These are phyloP conservation scores for Protomyces pachydermus DNA, from an alignment of 1,139 yeast species.

Conservation along the genomic window DNA sequence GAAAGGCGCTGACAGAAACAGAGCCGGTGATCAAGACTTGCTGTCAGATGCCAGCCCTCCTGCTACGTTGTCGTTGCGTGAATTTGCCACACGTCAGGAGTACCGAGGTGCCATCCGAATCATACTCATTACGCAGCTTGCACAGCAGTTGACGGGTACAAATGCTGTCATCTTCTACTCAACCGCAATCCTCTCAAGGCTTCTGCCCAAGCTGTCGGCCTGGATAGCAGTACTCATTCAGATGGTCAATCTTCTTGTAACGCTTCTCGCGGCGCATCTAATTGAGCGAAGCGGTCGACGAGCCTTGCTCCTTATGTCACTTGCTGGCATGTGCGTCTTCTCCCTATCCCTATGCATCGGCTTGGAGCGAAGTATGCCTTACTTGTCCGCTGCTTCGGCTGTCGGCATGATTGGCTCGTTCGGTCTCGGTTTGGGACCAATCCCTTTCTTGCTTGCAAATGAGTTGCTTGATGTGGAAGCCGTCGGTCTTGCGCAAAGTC, in stretches of 20 bases:
- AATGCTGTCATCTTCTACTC: slow-evolving; percentile 78
- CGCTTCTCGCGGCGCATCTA: slow-evolving; percentile 63
- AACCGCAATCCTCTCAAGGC: slow-evolving; percentile 3
- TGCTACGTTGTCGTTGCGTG: slow-evolving; percentile 31
- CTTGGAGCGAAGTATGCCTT: slow-evolving; percentile 42
- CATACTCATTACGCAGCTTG: slow-evolving; percentile 69
- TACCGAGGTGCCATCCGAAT: slow-evolving; percentile 58
- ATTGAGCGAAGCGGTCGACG: slow-evolving; percentile 74
- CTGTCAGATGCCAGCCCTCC: not conserved
- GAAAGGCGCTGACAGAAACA: slow-evolving; percentile 4
- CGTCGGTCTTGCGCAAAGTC: slow-evolving; percentile 81
- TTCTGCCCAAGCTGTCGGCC: slow-evolving; percentile 12
- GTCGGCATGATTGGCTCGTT: slow-evolving; percentile 72
- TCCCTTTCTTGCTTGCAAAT: slow-evolving; percentile 83
- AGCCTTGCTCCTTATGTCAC: slow-evolving; percentile 62
- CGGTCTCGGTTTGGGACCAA: slow-evolving; percentile 91
- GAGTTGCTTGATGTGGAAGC: slow-evolving; percentile 80
- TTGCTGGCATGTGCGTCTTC: slow-evolving; percentile 63
- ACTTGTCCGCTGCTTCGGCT: slow-evolving; percentile 60
- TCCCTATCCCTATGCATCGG: slow-evolving; percentile 64
- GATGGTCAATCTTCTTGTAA: slow-evolving; percentile 66
- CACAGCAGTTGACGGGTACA: slow-evolving; percentile 90
- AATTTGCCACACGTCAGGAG: slow-evolving; percentile 50
- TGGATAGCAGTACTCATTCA: slow-evolving; percentile 51
- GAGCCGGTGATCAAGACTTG: slow-evolving; percentile 9